Conservation (phyloP, 2,329 filamentous ascomycete genomes). For the Fusarium armeniacum region DNA sequence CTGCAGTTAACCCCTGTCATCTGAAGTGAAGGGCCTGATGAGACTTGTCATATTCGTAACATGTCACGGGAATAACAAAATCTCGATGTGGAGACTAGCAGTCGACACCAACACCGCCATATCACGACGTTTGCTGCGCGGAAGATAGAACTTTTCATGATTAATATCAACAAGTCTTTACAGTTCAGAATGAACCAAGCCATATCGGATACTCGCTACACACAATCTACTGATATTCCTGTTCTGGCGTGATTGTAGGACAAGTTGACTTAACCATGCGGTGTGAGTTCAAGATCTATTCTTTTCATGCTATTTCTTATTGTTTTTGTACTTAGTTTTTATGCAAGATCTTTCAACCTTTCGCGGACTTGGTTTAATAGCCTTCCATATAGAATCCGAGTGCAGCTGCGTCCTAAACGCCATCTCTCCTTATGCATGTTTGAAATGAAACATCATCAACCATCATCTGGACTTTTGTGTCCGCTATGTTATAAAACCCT, state of each 20-base stretch:
- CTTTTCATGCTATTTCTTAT: not conserved
- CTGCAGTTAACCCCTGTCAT: not conserved
- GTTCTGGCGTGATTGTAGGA: not conserved
- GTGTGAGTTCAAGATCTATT: not conserved
- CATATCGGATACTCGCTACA: not conserved
- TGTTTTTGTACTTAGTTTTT: conserved; percentile 2
- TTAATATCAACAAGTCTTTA: not conserved
- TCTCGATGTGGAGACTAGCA: not conserved
- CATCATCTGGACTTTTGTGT: not conserved
- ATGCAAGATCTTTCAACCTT: not conserved
- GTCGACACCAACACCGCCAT: conserved; percentile 21
- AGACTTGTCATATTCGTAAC: conserved; percentile 11
- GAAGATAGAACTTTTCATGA: not conserved
- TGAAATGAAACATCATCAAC: not conserved
- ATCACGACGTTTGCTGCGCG: conserved; percentile 12
- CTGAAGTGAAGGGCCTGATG: conserved; percentile 7
- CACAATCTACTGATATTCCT: not conserved
- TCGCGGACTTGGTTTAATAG: conserved; percentile 2
- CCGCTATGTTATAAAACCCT: not conserved
- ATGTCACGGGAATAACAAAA: conserved; percentile 15
- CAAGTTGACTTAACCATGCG: not conserved
- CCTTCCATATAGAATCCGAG: conserved; percentile 2
- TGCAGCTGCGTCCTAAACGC: conserved; percentile 23
- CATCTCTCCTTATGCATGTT: conserved; percentile 4
- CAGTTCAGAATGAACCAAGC: not conserved